Base-by-base conservation (phyloP, 2,329 filamentous ascomycete species). In the Colletotrichum sansevieriae region DNA sequence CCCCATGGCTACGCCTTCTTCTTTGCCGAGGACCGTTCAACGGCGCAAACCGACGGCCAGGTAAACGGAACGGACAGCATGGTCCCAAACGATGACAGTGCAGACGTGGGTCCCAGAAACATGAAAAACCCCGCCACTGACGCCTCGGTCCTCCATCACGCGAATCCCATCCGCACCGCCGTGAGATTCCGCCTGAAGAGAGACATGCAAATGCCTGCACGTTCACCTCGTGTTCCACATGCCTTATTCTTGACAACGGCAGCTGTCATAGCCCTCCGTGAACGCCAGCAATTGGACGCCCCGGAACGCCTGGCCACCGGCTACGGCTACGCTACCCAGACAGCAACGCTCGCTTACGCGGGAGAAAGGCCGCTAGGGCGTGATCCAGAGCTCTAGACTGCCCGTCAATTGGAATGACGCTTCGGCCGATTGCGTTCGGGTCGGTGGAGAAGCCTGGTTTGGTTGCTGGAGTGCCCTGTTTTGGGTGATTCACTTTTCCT, bases 351-450 rank as follows among this genome's bases (percentile, higher is more conserved):
- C 63, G 63, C 57, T 56, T 56, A 43, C 13, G 44, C 44, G 57
- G 57, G 56, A 49, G 46, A 39, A 20, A 25, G 29, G 25, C 29
- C 49, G 35, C 49, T 54, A 58, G 39, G 22, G 54, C 18, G 37
- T 22, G 54, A 33, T 43, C 39, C 54, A 41, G 56, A 37, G 20
- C 49, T 39, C 47, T 39, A 25, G 41, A 33, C 33, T 7, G 39
- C 20, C 52, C 25, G 52, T 43, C 54, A 43, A 39, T 55, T 35
- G 12, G 25, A 18, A 18, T 18, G 49, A 25, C 39, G 6, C 59
- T 41, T 54, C 59, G 59, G 59, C 59, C 59, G 59, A 54, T 62
- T 62, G 35, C 35, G 46, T 29, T 52, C 59, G 47, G 59, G 46
- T 54, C 59, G 59, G 59, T 62, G 47, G 59, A 54, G 59, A 54